Base-by-base conservation (phyloP, 164 flowering plant genomes). In the Liquidambar formosana region DNA sequence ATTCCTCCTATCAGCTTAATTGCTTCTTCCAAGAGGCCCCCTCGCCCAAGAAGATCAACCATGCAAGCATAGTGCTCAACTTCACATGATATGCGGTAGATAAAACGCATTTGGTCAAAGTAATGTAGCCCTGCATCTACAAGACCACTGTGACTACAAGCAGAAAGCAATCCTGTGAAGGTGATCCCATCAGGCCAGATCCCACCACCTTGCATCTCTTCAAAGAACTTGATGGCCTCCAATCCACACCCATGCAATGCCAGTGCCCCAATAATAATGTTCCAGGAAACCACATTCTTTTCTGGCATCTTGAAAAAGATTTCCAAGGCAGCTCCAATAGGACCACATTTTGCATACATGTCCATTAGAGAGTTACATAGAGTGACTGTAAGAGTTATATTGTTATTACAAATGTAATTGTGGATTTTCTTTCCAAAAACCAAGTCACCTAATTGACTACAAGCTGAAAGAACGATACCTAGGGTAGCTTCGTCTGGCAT, bases 301-400 rank as follows among this genome's bases (percentile, higher is more conserved):
- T 62, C 64, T 0, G 74, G 80, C 75, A 82, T 77, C 60, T 75
- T 47, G 14, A 11, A 25, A 61, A 85, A 85, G 54, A 87, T 61
- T n/a, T 75, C 69, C 26, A 72, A 10, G 21, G 84, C 84, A 28
- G 25, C 59, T 27, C 57, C 77, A 1, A 79, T 16, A 2, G 69
- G 66, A 44, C 90, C 88, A 63, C 90, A 86, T 73, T 84, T 86
- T 46, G 85, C 82, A 71, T 84, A 86, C 88, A 86, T 83, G 73
- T 83, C 87, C 8, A 84, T 61, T 33, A 86, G 78, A 38, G 90
- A 63, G 62, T 84, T 86, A 11, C 4, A 67, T n/a, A 86, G 23
- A 19, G 85, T 70, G 15, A 80, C 72, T 64, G 64, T 76, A 16
- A 64, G 67, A 22, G 8, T 22, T 4, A 77, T 48, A 26, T 41